Base-by-base conservation (phyloP, 208 protist genomes). In the Crithidia fasciculata region DNA sequence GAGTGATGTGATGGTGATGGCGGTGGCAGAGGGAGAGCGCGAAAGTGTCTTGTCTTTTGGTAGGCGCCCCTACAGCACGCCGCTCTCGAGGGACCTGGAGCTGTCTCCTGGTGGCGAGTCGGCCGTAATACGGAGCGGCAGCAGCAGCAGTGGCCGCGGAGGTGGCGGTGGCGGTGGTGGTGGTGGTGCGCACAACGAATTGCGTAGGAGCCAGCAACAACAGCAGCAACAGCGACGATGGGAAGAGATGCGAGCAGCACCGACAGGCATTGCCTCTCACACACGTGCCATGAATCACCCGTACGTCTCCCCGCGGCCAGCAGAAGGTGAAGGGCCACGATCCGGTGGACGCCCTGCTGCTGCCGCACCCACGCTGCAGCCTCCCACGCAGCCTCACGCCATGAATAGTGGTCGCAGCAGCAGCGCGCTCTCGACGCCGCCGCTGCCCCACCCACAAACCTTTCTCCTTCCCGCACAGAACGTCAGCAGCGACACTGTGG, bases 391-490 rank as follows among this genome's bases (percentile, higher is more conserved):
- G 41, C 43, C 45, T 3, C 65, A 70, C 9, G 5, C 37, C 10
- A 28, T 61, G 12, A 10, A n/a, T 18, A 70, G 65, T 19, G 65
- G 53, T 4, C 41, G 65, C 41, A 70, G 65, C 65, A 60, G 54
- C 65, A 70, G 65, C 13, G 54, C 43, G 19, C 12, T 70, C 53
- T 61, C 65, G 8, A 70, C 65, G 1, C 52, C 65, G 10, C 52
- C 54, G 4, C 43, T 43, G 10, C 3, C 65, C 41, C 7, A 53
- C 43, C 58, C 15, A 50, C 41, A 7, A 50, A 41, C 5, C 8
- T 37, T 16, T 3, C 37, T 12, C 6, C 54, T 37, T 5, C 54
- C 18, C 36, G 8, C 41, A 10, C 39, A 47, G 41, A 10, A 55
- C 44, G 41, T n/a, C 61, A 43, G 45, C 61, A 55, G 44, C 28